These are phyloP conservation scores for Agarophyton chilense DNA, from an alignment of 23 red algal genomes.

Conservation along the genomic window DNA sequence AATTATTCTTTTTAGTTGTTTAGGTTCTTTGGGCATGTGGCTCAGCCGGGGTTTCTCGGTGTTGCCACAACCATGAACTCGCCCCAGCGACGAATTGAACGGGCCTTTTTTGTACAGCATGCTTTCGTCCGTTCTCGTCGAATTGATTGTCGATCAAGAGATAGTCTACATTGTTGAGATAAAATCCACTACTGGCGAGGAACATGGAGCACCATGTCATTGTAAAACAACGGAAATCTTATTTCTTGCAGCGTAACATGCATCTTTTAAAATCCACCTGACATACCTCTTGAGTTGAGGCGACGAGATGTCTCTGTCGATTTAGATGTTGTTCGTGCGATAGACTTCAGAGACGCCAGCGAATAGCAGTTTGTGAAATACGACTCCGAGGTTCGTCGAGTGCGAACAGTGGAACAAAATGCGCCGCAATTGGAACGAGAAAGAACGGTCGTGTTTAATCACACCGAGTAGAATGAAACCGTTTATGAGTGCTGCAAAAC, in stretches of 20 bases:
- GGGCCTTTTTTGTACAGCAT: conserved; percentile 29
- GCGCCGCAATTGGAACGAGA: no score
- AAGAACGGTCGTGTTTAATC: no score
- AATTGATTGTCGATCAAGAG: background rate
- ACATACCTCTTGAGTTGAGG: background rate
- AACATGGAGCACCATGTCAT: background rate
- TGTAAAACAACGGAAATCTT: conserved; percentile 25
- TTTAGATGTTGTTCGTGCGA: background rate
- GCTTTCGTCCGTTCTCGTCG: background rate
- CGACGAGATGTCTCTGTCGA: background rate
- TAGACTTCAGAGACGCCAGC: no score
- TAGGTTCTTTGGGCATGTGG: background rate
- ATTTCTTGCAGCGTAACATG: background rate
- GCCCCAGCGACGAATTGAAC: background rate
- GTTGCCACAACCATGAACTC: background rate
- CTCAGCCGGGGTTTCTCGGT: background rate
- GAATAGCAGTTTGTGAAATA: no score
- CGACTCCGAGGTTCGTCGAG: no score
- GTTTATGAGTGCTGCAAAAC: no score
- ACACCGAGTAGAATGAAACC: no score
- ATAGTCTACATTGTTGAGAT: background rate
- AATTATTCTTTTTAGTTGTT: conserved; percentile 10
- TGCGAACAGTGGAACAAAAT: no score
- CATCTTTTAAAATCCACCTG: background rate
- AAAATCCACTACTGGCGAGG: background rate